Base-by-base conservation (phyloP, 1,284 basidiomycete genomes). In the Fomitopsis schrenkii region DNA sequence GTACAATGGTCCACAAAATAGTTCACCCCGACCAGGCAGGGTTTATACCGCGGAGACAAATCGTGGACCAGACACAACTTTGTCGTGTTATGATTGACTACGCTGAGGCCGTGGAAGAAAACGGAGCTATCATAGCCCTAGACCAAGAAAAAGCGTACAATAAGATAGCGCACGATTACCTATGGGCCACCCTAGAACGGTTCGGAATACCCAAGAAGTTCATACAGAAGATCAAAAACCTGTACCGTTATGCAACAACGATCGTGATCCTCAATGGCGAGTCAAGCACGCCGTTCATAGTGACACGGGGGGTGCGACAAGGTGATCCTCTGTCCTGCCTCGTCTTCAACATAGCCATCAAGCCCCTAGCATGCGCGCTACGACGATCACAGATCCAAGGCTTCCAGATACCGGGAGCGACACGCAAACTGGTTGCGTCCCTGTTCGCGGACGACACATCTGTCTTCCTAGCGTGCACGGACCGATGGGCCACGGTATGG, bases 281-380 rank as follows among this genome's bases (percentile, higher is more conserved):
- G 0, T 41, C 61, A 3, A 71, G 71, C 57, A 28, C 2, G 12
- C 54, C 60, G 0, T 74, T 65, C 57, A 36, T 22, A 14, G 57
- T 75, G 0, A 62, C 53, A 0, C 35, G 72, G 44, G 74, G 74
- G 0, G 72, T 75, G 0, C 48, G 75, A 0, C 74, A 76, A 59
- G 74, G 74, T 0, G 74, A 76, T 64, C 74, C 74, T 0, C 61
- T 66, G 10, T 80, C 77, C 0, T 80, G 77, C 64, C 68, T 80
- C 0, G 68, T 80, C 0, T 80, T 77, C 22, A 61, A 79, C 56
- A 15, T 76, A 0, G 74, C 72, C 30, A 77, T 78, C 0, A 74
- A 77, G 62, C 71, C 74, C 0, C 67, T 77, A 10, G 71, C 74
- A 8, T 54, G 38, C 19, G 63, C 61, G 40, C 59, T 78, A 0